Percentiles rank a stretch among this genome's conserved stretches.
phyloP scores from a whole-genome alignment of 2,329 filamentous ascomycete species.

The Pyrenophora seminiperda region DNA sequence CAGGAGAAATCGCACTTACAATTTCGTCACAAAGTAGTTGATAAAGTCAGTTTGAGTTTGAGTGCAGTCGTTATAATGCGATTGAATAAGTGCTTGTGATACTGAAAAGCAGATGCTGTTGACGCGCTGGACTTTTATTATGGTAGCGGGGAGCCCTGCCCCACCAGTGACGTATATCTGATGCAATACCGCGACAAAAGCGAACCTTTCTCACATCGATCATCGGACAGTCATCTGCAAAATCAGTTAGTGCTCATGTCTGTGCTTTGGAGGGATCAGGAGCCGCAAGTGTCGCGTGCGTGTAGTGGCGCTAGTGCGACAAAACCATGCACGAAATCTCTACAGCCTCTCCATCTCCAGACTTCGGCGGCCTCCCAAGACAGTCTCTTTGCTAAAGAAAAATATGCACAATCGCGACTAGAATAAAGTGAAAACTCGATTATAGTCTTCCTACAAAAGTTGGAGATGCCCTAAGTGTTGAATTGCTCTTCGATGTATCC shows the following conservation, averaged over 20 bases:
- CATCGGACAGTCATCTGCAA: slow-evolving; percentile 11
- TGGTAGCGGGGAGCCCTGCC: slow-evolving; percentile 10
- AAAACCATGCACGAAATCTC: no score
- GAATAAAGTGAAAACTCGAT: no score
- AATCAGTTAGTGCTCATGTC: slow-evolving; percentile 9
- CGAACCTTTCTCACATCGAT: slow-evolving; percentile 10
- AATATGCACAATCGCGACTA: no score
- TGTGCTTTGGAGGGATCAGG: slow-evolving; percentile 8
- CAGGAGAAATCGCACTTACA: slow-evolving; percentile 9
- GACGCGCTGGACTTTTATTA: slow-evolving; percentile 20
- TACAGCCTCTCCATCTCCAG: no score
- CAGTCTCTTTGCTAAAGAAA: no score
- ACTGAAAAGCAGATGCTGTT: slow-evolving; percentile 1
- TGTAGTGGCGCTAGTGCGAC: slow-evolving; percentile 1
- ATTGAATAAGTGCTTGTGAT: slow-evolving; percentile 8
- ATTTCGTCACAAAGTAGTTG: slow-evolving; percentile 10
- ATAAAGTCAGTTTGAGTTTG: background rate
- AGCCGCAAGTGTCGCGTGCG: slow-evolving; percentile 11
- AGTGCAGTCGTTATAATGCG: background rate
- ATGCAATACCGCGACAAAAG: slow-evolving; percentile 16
- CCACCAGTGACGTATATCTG: slow-evolving; percentile 26
- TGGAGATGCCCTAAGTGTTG: no score
- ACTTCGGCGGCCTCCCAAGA: no score
- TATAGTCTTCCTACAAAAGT: no score
- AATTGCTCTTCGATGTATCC: no score